phyloP scores from a whole-genome alignment of 1,284 basidiomycete genomes.

The Peniophora sp. region DNA sequence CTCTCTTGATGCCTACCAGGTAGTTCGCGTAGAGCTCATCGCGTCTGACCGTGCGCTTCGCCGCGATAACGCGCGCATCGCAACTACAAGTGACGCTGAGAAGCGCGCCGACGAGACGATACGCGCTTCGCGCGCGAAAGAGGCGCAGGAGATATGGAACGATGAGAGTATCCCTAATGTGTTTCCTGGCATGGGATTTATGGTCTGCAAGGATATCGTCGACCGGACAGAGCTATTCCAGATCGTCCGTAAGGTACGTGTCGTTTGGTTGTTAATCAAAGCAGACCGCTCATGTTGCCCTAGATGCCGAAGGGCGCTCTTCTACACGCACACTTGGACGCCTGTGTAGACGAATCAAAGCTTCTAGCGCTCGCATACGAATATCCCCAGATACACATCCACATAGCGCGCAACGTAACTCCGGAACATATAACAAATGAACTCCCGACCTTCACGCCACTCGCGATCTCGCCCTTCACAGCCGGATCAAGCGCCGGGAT shows the following conservation, averaged over 20 bases:
- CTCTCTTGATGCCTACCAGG: conserved; percentile 22
- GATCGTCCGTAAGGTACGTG: conserved; percentile 47
- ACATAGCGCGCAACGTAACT: conserved; percentile 29
- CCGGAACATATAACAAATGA: conserved; percentile 28
- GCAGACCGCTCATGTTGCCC: background rate
- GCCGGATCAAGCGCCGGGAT: conserved; percentile 22
- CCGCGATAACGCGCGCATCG: conserved; percentile 23
- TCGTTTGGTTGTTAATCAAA: background rate
- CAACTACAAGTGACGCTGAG: conserved; percentile 31
- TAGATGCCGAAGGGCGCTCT: conserved; percentile 75
- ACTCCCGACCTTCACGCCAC: conserved; percentile 42
- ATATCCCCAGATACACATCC: conserved; percentile 52
- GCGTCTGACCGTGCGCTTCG: conserved; percentile 40
- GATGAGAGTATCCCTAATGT: conserved; percentile 44
- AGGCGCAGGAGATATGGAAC: conserved; percentile 51
- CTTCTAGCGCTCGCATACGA: conserved; percentile 47
- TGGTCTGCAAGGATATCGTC: conserved; percentile 68
- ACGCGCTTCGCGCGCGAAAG: conserved; percentile 42
- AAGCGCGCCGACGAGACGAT: conserved; percentile 46
- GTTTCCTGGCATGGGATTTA: conserved; percentile 72
- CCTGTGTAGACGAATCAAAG: conserved; percentile 48
- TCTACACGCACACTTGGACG: conserved; percentile 64
- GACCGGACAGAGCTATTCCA: conserved; percentile 50
- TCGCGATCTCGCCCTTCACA: conserved; percentile 29
- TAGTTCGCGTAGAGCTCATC: conserved; percentile 40